Base-by-base conservation (phyloP, 441 rosid genomes). In the Pelargonium australe region DNA sequence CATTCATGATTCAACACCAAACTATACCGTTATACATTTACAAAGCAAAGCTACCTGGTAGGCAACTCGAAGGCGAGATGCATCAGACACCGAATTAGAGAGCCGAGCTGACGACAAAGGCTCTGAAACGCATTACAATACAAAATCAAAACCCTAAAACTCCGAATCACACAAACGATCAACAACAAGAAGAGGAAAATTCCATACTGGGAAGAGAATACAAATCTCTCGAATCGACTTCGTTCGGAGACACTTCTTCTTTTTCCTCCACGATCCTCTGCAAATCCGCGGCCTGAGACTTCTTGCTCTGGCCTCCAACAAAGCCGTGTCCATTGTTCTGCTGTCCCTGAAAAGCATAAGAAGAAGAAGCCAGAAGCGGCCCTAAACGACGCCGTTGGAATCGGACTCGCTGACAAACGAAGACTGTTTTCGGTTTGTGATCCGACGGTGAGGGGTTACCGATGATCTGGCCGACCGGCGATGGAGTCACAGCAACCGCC, bases 41-140 rank as follows among this genome's bases (percentile, higher is more conserved):
- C n/a, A 12, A 2, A 49, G 5, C 55, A 12, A 16, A 17, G 8
- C 28, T 57, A 91, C 97, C 96, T 95, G 99, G 74, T 88, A 95
- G 53, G 97, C 99, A 64, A 95, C 97, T 45, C 99, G 97, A 73
- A 95, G 84, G 34, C 89, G 84, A 19, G 90, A 77, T 31, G 92
- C 93, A 51, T 73, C 84, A 62, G 94, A 73, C 7, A 75, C 79
- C 34, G 88, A 74, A 73, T 75, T 71, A 10, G 79, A 84, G 28
- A 69, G 73, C 71, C 82, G 83, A 40, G 76, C 74, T 17, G 94
- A 89, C 49, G 95, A 88, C 71, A 94, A 80, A 28, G 99, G 99
- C 81, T 77, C 97, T 94, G 72, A 74, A 71, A 68, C 49, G 28
- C 62, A 57, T 5, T 3, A 57, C 8, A 6, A 14, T 5, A 57